phyloP scores from a whole-genome alignment of 257 asterid species.

The Ocimum tenuiflorum region DNA sequence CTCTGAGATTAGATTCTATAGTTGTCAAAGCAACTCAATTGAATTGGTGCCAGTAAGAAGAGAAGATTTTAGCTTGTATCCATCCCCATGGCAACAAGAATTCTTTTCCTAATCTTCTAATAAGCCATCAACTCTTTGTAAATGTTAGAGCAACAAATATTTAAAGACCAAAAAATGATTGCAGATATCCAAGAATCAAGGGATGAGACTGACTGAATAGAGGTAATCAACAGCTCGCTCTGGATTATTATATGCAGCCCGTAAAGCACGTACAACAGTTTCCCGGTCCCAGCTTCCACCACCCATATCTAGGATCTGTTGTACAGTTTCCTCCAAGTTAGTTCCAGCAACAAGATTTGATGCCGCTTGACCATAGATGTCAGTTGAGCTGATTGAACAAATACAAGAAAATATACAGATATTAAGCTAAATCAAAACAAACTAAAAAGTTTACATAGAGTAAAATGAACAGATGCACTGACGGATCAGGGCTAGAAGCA shows the following conservation, averaged over 20 bases:
- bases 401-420: neutral
- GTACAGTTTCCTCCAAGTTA: constrained; percentile 65
- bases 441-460: neutral
- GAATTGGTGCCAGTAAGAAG: too few relatives aligned
- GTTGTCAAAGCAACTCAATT: too few relatives aligned
- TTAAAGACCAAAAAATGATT: neutral
- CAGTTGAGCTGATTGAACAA: constrained; percentile 48
- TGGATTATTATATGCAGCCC: constrained; percentile 87
- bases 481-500: constrained; percentile 36
- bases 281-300: constrained; percentile 93
- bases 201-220: constrained; percentile 57
- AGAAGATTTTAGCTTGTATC: too few relatives aligned
- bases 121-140: too few relatives aligned
- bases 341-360: constrained; percentile 81
- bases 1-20: constrained; percentile 50
- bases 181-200: neutral
- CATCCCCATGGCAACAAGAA: too few relatives aligned
- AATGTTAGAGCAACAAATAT: neutral
- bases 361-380: constrained; percentile 76
- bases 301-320: constrained; percentile 85
- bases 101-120: too few relatives aligned
- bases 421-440: neutral
- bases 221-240: constrained; percentile 93
- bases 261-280: constrained; percentile 66
- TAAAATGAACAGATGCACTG: constrained; percentile 25